Evolutionary conservation across 2,329 filamentous ascomycete genomes (phyloP).

Genomic region (Gliomastix tumulicola): DNA sequence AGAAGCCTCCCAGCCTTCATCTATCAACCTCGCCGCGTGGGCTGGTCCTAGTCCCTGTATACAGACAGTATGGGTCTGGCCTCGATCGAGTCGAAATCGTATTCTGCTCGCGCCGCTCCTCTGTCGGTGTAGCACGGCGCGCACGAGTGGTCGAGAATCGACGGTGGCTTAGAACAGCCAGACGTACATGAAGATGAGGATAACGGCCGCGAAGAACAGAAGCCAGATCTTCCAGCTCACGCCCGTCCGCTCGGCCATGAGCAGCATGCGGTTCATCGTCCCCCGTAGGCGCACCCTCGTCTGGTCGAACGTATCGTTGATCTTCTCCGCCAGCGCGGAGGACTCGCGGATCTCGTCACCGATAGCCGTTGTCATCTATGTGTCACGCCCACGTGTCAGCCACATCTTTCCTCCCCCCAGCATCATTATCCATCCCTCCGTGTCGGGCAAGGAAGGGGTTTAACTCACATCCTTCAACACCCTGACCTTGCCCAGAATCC

Average conservation of each 20-base stretch:
- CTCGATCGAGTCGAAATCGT: too few species aligned
- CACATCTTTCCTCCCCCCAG: not conserved
- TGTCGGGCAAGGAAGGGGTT: constrained; percentile 4
- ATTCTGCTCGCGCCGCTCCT: too few species aligned
- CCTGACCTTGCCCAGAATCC: constrained; percentile 85
- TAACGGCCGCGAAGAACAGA: constrained; percentile 77
- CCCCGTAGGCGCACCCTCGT: constrained; percentile 74
- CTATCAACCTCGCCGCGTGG: too few species aligned
- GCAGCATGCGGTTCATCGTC: constrained; percentile 94
- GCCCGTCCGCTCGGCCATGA: constrained; percentile 93
- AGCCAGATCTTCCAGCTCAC: constrained; percentile 95
- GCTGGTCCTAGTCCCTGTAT: too few species aligned
- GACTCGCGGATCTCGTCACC: constrained; percentile 93
- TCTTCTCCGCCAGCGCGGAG: constrained; percentile 81
- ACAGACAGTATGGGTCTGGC: too few species aligned
- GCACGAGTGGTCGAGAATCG: too few species aligned
- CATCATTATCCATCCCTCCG: not conserved
- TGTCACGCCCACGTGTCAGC: constrained; percentile 7
- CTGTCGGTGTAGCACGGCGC: too few species aligned
- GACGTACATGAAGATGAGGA: constrained; percentile 81
- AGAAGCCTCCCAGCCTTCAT: too few species aligned
- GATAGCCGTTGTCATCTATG: constrained; percentile 81
- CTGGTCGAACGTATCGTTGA: constrained; percentile 91
- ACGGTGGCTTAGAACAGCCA: constrained; percentile 94
- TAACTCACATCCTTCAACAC: constrained; percentile 82